phyloP scores from a whole-genome alignment of 2,329 filamentous ascomycete genomes.

The Cephalotrichum gorgonifer region DNA sequence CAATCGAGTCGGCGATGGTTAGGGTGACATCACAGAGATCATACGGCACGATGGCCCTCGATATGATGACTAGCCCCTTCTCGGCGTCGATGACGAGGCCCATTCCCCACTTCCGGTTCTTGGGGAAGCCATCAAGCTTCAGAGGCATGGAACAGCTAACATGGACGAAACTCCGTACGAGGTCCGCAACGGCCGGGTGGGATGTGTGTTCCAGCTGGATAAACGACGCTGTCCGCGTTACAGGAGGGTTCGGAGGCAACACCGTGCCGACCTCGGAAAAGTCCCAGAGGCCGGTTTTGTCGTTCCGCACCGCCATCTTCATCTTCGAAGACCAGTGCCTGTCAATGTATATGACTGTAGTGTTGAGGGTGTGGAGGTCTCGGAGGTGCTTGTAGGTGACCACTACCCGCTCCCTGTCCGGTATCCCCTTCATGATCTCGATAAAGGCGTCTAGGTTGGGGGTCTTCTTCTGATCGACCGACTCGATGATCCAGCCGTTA shows the following conservation, averaged over 20 bases:
- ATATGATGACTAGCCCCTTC: conserved; percentile 89
- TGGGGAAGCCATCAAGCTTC: conserved; percentile 95
- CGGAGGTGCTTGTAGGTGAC: conserved; percentile 93
- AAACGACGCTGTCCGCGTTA: conserved; percentile 74
- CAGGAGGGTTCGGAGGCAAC: conserved; percentile 61
- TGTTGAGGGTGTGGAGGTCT: conserved; percentile 90
- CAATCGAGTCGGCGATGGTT: conserved; percentile 92
- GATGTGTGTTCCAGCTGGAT: conserved; percentile 84
- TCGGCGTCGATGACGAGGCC: conserved; percentile 95
- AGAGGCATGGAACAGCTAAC: conserved; percentile 88
- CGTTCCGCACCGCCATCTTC: conserved; percentile 84
- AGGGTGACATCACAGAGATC: conserved; percentile 94
- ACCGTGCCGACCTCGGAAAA: conserved; percentile 78
- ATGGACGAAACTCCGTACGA: conserved; percentile 90
- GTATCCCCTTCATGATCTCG: conserved; percentile 79
- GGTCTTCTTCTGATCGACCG: conserved; percentile 84
- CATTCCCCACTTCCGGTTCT: conserved; percentile 88
- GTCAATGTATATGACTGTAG: conserved; percentile 84
- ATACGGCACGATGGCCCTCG: conserved; percentile 87
- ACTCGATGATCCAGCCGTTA: conserved; percentile 88
- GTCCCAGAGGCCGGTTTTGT: conserved; percentile 85
- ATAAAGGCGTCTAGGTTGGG: conserved; percentile 83
- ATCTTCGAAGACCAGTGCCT: conserved; percentile 95
- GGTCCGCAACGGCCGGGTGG: conserved; percentile 81
- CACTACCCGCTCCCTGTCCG: conserved; percentile 73